Evolutionary conservation across 2,329 filamentous ascomycete species (phyloP).

Genomic region (Claviceps capensis): DNA sequence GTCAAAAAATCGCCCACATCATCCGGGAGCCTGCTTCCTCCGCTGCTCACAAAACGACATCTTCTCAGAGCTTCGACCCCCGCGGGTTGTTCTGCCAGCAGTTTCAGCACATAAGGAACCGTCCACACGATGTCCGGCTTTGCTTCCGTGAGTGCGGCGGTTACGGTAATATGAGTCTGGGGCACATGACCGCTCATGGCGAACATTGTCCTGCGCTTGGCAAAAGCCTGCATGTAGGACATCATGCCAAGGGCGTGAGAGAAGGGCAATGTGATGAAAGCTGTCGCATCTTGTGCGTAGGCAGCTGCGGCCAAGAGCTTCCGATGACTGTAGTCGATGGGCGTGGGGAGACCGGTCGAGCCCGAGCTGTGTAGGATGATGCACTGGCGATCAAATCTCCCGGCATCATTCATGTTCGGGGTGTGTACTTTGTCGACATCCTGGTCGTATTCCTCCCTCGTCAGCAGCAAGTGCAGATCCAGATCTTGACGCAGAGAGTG

Average conservation of each 20-base stretch:
- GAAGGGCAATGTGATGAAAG: constrained; percentile 42
- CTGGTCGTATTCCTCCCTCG: neutral
- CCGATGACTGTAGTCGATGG: constrained; percentile 42
- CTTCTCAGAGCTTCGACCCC: constrained; percentile 32
- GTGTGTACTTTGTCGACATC: neutral
- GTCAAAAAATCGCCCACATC: constrained; percentile 39
- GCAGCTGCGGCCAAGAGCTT: constrained; percentile 34
- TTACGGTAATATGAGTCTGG: constrained; percentile 33
- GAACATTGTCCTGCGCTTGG: constrained; percentile 32
- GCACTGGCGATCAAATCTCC: neutral
- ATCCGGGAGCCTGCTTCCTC: constrained; percentile 42
- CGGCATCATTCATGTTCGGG: neutral
- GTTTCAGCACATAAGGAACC: constrained; percentile 49
- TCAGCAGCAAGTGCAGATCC: neutral
- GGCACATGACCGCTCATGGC: constrained; percentile 42
- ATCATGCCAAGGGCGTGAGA: constrained; percentile 46
- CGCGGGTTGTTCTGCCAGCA: constrained; percentile 42
- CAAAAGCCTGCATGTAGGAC: constrained; percentile 37
- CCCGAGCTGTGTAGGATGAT: constrained; percentile 19
- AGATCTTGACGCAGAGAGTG: neutral
- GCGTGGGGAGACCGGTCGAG: constrained; percentile 49
- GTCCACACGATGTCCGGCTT: constrained; percentile 40
- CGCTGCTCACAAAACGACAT: constrained; percentile 39
- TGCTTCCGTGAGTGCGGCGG: constrained; percentile 26
- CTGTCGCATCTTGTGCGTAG: constrained; percentile 23